These are phyloP conservation scores for Dothidotthia symphoricarpi DNA, from an alignment of 2,329 filamentous ascomycete species.

Conservation along the genomic window DNA sequence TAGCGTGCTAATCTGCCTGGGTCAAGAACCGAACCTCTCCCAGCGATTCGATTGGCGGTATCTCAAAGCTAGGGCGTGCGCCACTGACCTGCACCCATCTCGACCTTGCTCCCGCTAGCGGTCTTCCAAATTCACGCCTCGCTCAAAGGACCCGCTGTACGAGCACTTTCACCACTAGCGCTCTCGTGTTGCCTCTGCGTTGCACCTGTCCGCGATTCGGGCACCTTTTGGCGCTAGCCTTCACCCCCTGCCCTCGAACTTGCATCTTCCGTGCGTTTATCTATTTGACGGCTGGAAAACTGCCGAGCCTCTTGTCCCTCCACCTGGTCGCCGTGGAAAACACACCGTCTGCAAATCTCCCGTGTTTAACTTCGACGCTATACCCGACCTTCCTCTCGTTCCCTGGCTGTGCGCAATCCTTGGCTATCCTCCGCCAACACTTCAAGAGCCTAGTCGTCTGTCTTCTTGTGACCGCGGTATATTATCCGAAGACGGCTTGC, in stretches of 20 bases:
- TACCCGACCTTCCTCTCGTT: constrained; percentile 38
- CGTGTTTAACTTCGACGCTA: constrained; percentile 49
- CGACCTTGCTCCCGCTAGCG: constrained; percentile 34
- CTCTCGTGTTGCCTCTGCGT: constrained; percentile 39
- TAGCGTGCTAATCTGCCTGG: constrained; percentile 33
- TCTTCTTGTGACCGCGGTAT: constrained; percentile 37
- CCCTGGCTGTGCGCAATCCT: constrained; percentile 37
- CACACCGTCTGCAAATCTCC: constrained; percentile 51
- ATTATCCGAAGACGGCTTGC: constrained; percentile 40
- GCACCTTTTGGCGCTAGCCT: constrained; percentile 21
- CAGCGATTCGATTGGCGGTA: constrained; percentile 32
- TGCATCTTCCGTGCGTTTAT: constrained; percentile 43
- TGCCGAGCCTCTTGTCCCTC: constrained; percentile 43
- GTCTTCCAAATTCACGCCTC: constrained; percentile 32
- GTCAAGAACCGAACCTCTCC: constrained; percentile 31
- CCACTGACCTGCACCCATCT: constrained; percentile 31
- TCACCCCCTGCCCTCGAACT: constrained; percentile 33
- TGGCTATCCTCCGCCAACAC: constrained; percentile 30
- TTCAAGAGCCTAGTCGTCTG: constrained; percentile 31
- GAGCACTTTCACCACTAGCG: constrained; percentile 36
- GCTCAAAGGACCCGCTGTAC: constrained; percentile 26
- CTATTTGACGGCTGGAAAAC: constrained; percentile 40
- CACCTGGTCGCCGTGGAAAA: constrained; percentile 38
- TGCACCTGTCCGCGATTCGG: constrained; percentile 41
- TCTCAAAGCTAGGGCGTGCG: constrained; percentile 41